A percentile compares a stretch with the other conserved stretches of the same genome.
phyloP scores from a whole-genome alignment of 2,329 filamentous ascomycete species.

The Nothophaeocryptopus gaeumannii region DNA sequence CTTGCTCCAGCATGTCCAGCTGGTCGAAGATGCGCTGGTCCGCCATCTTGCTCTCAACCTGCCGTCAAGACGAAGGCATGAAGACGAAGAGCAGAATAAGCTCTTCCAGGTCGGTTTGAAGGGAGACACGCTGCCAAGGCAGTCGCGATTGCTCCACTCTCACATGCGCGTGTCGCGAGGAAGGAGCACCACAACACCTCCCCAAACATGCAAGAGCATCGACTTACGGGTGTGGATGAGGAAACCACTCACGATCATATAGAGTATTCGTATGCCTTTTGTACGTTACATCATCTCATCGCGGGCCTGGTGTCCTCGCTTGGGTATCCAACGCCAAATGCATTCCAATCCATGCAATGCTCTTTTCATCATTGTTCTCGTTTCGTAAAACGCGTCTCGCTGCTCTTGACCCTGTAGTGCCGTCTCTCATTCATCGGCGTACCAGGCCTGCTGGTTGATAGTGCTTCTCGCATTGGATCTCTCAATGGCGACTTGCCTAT shows the following conservation, averaged over 20 bases:
- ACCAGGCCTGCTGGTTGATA: slow-evolving; percentile 50
- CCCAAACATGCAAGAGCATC: no score
- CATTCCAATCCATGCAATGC: neutral
- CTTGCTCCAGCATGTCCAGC: slow-evolving; percentile 27
- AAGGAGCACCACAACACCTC: no score
- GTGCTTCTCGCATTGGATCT: slow-evolving; percentile 44
- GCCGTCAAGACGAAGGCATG: no score
- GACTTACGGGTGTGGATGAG: no score
- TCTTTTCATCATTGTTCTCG: slow-evolving; percentile 35
- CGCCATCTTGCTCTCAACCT: slow-evolving; percentile 10
- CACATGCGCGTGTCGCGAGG: no score
- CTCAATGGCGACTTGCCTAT: slow-evolving; percentile 43
- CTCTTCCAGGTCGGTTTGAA: no score
- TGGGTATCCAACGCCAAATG: slow-evolving; percentile 8
- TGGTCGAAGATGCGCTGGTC: slow-evolving; percentile 29
- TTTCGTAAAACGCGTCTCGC: slow-evolving; percentile 33
- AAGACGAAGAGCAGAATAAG: neutral
- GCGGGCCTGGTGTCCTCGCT: slow-evolving; percentile 12
- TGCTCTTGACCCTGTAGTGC: slow-evolving; percentile 36
- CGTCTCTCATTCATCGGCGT: slow-evolving; percentile 36
- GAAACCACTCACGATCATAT: no score
- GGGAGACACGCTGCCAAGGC: no score
- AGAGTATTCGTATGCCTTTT: neutral
- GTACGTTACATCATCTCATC: slow-evolving; percentile 9
- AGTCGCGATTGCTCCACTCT: no score